Evolutionary conservation across 2,329 filamentous ascomycete genomes (phyloP).

Genomic region (Hirsutella thompsonii): DNA sequence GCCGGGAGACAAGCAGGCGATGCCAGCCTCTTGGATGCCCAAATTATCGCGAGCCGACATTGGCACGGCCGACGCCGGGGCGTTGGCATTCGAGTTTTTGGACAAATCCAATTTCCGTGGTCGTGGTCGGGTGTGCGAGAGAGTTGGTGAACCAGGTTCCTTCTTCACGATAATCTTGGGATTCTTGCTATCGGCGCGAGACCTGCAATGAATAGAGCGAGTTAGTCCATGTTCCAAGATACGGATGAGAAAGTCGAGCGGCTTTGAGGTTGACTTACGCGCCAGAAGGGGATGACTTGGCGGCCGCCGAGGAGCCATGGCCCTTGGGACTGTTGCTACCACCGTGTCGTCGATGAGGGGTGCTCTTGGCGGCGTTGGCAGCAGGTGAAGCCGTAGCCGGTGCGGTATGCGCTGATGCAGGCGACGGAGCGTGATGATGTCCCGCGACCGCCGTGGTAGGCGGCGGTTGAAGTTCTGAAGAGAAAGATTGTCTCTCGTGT

Average conservation of each 20-base stretch:
- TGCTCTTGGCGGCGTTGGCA: slow-evolving; percentile 20
- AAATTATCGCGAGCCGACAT: slow-evolving; percentile 69
- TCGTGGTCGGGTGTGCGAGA: slow-evolving; percentile 59
- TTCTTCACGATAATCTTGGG: slow-evolving; percentile 94
- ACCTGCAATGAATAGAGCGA: slow-evolving; percentile 5
- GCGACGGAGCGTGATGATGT: slow-evolving; percentile 10
- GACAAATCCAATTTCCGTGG: slow-evolving; percentile 58
- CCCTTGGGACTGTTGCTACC: slow-evolving; percentile 42
- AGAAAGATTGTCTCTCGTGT: slow-evolving; percentile 48
- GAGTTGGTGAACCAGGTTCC: slow-evolving; percentile 78
- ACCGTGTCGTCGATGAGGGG: slow-evolving; percentile 32
- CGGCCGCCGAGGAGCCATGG: slow-evolving; percentile 18
- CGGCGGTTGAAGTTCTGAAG: slow-evolving; percentile 33
- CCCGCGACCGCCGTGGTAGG: slow-evolving; percentile 17
- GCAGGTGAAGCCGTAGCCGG: slow-evolving; percentile 15
- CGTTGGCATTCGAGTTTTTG: slow-evolving; percentile 40
- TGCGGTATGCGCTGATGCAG: slow-evolving; percentile 32
- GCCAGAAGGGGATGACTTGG: slow-evolving; percentile 45
- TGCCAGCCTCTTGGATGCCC: slow-evolving; percentile 81
- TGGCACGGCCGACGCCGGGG: slow-evolving; percentile 53
- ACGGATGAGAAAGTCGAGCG: too few relatives aligned
- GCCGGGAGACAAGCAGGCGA: slow-evolving; percentile 88
- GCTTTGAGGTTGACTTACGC: slow-evolving; percentile 33
- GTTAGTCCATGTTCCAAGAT: slow-evolving; percentile 1
- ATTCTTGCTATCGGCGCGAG: slow-evolving; percentile 18